Conservation (phyloP, 768 basidiomycete genomes). For the Cantharellus anzutake region DNA sequence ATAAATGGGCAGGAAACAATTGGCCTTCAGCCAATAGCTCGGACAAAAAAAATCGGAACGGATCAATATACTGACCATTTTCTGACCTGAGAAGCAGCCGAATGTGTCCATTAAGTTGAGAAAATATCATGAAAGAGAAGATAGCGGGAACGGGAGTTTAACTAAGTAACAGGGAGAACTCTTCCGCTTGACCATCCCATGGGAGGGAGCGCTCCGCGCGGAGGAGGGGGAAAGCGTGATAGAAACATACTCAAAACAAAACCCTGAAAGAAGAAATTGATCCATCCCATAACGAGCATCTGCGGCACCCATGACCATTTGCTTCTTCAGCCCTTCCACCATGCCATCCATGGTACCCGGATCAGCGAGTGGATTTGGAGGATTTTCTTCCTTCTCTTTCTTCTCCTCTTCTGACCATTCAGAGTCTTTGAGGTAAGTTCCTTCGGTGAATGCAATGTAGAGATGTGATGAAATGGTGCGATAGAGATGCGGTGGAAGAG, state of each 20-base stretch:
- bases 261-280: slow-evolving; percentile 98
- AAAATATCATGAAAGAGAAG: slow-evolving; percentile 97
- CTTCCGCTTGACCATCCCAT: no score
- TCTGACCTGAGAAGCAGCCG: slow-evolving; percentile 80
- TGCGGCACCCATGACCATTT: slow-evolving; percentile 97
- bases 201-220: neutral
- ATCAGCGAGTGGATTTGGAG: slow-evolving; percentile 75
- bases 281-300: slow-evolving; percentile 99
- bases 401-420: slow-evolving; percentile 27
- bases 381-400: slow-evolving; percentile 32
- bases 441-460: slow-evolving; percentile 47
- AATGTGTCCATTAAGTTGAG: slow-evolving; percentile 93
- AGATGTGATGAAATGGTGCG: slow-evolving; percentile 57
- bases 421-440: slow-evolving; percentile 75
- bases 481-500: slow-evolving; percentile 56
- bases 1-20: no score
- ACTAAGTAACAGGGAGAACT: slow-evolving; percentile 28
- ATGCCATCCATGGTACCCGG: slow-evolving; percentile 90
- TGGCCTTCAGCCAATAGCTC: no score
- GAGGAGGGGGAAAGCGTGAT: neutral
- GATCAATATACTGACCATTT: slow-evolving; percentile 37
- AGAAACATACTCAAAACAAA: slow-evolving; percentile 79
- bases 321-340: slow-evolving; percentile 98
- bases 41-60: no score
- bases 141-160: slow-evolving; percentile 91